Conservation (phyloP, 2,329 filamentous ascomycete species). For the Cladosporium velox region DNA sequence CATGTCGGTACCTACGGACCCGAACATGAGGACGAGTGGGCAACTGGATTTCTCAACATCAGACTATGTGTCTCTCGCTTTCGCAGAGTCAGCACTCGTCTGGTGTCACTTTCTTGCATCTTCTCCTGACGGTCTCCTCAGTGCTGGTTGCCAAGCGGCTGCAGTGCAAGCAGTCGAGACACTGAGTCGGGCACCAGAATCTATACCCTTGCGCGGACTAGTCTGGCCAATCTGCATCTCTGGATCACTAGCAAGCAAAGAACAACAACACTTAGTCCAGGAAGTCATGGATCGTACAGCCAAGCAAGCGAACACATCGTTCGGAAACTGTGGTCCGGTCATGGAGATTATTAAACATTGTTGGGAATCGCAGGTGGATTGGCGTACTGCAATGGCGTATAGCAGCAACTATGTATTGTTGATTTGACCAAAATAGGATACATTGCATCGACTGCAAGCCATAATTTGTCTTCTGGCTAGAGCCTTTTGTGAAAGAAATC, state of each 20-base stretch:
- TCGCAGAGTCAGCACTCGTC: not conserved
- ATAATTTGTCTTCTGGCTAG: not conserved
- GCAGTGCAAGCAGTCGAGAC: not conserved
- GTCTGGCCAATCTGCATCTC: not conserved
- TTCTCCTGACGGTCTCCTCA: not conserved
- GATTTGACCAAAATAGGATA: not conserved
- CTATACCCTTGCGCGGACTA: not conserved
- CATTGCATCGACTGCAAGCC: not conserved
- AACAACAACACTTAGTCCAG: not conserved
- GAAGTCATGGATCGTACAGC: not conserved
- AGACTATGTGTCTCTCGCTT: not conserved
- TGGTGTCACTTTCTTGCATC: not conserved
- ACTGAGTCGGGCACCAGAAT: not conserved
- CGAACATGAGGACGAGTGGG: not conserved
- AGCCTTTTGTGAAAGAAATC: not conserved
- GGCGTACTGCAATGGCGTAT: not conserved
- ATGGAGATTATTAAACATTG: not conserved
- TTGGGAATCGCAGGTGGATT: not conserved
- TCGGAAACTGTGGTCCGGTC: conserved; percentile 1
- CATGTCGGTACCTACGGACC: not conserved
- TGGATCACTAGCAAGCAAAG: not conserved
- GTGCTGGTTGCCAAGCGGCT: not conserved
- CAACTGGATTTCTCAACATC: not conserved
- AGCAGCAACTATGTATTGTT: not conserved
- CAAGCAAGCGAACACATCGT: not conserved